These are phyloP conservation scores for Diospyros lotus DNA, from an alignment of 148 eudicot species.

Conservation along the genomic window DNA sequence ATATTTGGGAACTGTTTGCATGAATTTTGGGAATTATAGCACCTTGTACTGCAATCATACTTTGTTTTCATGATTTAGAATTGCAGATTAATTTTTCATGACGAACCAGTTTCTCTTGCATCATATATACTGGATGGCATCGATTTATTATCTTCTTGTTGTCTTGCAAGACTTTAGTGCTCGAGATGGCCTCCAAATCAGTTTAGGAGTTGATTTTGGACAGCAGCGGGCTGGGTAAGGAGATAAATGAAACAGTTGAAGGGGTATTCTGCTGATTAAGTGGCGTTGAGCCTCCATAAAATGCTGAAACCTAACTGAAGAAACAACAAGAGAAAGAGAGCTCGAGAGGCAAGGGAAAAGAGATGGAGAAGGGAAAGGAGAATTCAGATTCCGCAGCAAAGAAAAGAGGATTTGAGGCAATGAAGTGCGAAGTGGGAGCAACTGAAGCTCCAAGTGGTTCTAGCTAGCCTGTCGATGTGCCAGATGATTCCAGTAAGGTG, in stretches of 20 bases:
- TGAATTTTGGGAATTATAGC: too few species aligned
- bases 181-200: constrained; percentile 94
- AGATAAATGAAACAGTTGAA: constrained; percentile 88
- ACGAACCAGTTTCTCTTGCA: too few species aligned
- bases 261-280: constrained; percentile 79
- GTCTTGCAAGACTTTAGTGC: constrained; percentile 75
- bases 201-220: constrained; percentile 94
- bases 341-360: constrained; percentile 19
- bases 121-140: too few species aligned
- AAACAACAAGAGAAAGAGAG: constrained; percentile 30
- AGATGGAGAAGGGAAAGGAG: constrained; percentile 28
- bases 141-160: background rate
- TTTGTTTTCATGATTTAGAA: too few species aligned
- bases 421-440: constrained; percentile 32
- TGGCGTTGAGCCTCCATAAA: constrained; percentile 76
- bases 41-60: too few species aligned
- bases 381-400: constrained; percentile 42
- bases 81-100: too few species aligned
- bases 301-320: constrained; percentile 35
- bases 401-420: constrained; percentile 58
- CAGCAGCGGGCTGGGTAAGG: constrained; percentile 69
- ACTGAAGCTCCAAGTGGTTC: constrained; percentile 22
- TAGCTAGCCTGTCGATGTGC: too few species aligned
- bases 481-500: too few species aligned
- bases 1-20: too few species aligned